Base-by-base conservation (phyloP, 1,284 basidiomycete genomes). In the Heliocybe sulcata region DNA sequence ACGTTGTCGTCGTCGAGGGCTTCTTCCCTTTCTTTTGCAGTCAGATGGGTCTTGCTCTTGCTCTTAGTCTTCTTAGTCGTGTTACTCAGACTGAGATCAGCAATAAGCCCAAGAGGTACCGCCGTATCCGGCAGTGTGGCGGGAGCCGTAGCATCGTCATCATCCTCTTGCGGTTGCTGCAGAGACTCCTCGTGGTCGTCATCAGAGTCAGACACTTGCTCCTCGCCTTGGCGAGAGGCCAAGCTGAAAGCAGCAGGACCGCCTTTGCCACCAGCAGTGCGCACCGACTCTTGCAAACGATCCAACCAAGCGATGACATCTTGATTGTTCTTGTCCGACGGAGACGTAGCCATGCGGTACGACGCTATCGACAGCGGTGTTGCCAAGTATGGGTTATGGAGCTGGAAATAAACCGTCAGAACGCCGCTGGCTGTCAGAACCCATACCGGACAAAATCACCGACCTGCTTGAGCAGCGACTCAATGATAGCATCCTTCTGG, bases 401-500 rank as follows among this genome's bases (percentile, higher is more conserved):
- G 71, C 87, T 90, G 61, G 9, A 25, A 20, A 56, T 23, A 45
- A 35, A 42, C 47, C 12, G 35, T 33, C 19, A 53, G 45, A 51
- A 20, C 25, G n/a, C 16, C 11, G 51, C 45, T 52, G 54, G 35
- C 42, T 55, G 42, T 31, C 23, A 53, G 20, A 2, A 54, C 62
- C 52, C 57, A 49, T 50, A 10, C 25, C 4, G 25, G 2, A 53
- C 4, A 45, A 51, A 35, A 29, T 45, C 14, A 67, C 76, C 23
- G 31, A 84, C 87, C 74, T 90, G 87, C 66, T 90, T 89, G 62
- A 92, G 76, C 26, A 92, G 77, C 14, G 83, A 85, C 60, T 90
- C 87, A 61, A 92, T 92, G 61, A 90, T 85, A 22, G 81, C 75
- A 70, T 92, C 89, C 71, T 92, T 92, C 70, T 90, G 86, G 56